These are phyloP conservation scores for Pisolithus thermaeus DNA, from an alignment of 1,284 basidiomycete genomes.

Conservation along the genomic window DNA sequence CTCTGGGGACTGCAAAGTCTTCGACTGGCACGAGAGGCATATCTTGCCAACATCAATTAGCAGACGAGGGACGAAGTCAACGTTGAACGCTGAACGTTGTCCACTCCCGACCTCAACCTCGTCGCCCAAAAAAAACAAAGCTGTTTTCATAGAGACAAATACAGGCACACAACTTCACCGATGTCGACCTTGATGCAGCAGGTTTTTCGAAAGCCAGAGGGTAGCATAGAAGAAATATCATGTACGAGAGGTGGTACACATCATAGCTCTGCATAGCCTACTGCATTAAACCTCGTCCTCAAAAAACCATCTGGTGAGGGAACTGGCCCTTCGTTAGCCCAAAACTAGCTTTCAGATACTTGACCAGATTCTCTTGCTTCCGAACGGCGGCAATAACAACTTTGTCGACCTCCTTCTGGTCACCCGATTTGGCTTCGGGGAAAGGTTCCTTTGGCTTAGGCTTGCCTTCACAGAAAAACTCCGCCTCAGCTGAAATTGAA, in stretches of 20 bases:
- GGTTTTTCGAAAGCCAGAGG: constrained; percentile 13
- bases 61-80: no score
- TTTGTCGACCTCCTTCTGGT: constrained; percentile 93
- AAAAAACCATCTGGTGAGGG: constrained; percentile 87
- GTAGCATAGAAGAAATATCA: constrained; percentile 8
- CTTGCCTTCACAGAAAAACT: constrained; percentile 95
- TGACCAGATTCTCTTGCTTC: constrained; percentile 88
- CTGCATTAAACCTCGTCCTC: constrained; percentile 25
- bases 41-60: constrained; percentile 20
- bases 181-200: no score
- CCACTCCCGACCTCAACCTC: no score
- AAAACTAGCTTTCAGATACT: constrained; percentile 93
- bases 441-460: constrained; percentile 89
- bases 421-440: constrained; percentile 84
- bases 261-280: constrained; percentile 24
- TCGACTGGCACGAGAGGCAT: constrained; percentile 10
- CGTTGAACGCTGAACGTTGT: no score
- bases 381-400: constrained; percentile 82
- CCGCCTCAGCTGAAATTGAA: constrained; percentile 81
- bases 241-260: constrained; percentile 13
- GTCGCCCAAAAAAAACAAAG: no score
- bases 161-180: no score
- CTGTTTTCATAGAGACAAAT: no score
- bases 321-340: constrained; percentile 94
- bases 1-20: constrained; percentile 7